Evolutionary conservation across 148 eudicot genomes (phyloP).

Genomic region (Camellia sinensis): DNA sequence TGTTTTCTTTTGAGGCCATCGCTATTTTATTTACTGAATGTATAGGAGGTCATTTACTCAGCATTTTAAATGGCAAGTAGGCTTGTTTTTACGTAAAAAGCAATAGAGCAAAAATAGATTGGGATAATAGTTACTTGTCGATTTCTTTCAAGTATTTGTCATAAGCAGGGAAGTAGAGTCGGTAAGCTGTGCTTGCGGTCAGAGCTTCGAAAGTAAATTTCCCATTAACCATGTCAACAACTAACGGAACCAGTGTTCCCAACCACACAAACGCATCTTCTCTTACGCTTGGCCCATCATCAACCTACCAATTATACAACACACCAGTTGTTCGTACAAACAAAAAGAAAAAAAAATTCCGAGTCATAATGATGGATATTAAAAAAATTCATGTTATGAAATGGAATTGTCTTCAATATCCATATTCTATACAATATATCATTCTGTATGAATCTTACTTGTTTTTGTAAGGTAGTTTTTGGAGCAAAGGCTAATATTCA

Average conservation of each 20-base stretch:
- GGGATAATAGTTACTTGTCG: constrained; percentile 42
- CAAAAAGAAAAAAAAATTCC: background rate
- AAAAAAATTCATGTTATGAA: background rate
- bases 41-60: background rate
- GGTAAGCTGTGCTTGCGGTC: constrained; percentile 65
- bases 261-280: constrained; percentile 90
- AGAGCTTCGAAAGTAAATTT: constrained; percentile 83
- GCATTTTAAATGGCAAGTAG: background rate
- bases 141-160: constrained; percentile 77
- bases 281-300: constrained; percentile 55
- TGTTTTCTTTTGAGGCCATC: background rate
- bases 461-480: background rate
- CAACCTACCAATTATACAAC: constrained; percentile 57
- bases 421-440: background rate
- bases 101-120: background rate
- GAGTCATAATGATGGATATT: background rate
- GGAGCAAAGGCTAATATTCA: background rate
- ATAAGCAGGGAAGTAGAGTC: constrained; percentile 81
- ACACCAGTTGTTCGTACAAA: background rate
- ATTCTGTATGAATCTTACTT: background rate
- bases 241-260: constrained; percentile 63
- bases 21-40: background rate
- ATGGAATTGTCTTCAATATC: background rate
- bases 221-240: constrained; percentile 67
- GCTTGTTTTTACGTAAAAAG: background rate